phyloP scores from a whole-genome alignment of 306 rosid genomes.

The Arachis stenosperma region DNA sequence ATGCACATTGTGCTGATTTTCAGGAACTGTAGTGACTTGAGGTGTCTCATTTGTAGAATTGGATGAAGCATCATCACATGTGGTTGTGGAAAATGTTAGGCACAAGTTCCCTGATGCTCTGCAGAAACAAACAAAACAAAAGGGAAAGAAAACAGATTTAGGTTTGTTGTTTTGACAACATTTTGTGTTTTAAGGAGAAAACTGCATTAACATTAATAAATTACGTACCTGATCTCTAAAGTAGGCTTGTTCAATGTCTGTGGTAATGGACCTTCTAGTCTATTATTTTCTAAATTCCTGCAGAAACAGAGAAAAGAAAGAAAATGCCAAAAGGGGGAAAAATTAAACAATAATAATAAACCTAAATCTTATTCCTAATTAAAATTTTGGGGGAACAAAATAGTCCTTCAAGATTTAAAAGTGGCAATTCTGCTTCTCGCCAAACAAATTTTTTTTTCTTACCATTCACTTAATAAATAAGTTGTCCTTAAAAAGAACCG shows the following conservation, averaged over 20 bases:
- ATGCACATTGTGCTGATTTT: slow-evolving; percentile 48
- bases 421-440: too few species aligned
- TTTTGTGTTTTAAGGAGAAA: slow-evolving; percentile 8
- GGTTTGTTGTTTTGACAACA: slow-evolving; percentile 15
- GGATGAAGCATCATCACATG: slow-evolving; percentile 60
- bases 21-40: slow-evolving; percentile 64
- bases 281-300: slow-evolving; percentile 88
- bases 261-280: slow-evolving; percentile 81
- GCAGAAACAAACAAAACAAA: slow-evolving; percentile 31
- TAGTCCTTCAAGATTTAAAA: too few species aligned
- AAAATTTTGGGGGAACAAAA: too few species aligned
- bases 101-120: slow-evolving; percentile 84
- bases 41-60: slow-evolving; percentile 78
- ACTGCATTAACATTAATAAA: too few species aligned
- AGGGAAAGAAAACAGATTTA: background rate
- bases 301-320: slow-evolving; percentile 25
- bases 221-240: slow-evolving; percentile 69
- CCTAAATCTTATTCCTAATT: too few species aligned
- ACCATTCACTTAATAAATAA: too few species aligned
- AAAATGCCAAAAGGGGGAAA: background rate
- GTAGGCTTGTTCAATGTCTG: slow-evolving; percentile 71
- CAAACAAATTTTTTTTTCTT: too few species aligned
- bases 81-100: slow-evolving; percentile 68
- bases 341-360: background rate
- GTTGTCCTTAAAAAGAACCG: too few species aligned